Evolutionary conservation across 2,329 filamentous ascomycete genomes (phyloP), one percentile per base, ranked within the genome.

Genomic region (Pezicula radicicola): DNA sequence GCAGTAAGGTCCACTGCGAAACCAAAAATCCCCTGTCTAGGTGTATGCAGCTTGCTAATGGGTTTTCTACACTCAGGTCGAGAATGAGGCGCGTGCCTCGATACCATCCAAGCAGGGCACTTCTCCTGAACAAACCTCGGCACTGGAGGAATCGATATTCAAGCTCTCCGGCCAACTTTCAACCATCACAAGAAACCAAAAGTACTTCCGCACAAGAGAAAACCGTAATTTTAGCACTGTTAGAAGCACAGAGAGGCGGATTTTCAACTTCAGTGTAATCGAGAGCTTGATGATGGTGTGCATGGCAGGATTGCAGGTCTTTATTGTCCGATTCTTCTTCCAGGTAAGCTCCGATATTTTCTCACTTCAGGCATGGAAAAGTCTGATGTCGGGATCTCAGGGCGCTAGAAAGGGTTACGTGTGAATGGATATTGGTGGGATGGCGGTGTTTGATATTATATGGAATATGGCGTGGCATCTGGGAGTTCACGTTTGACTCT

Each of bases 171-270:
- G 90, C 58, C 91, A 96, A 68, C 77, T 99, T 47, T 96, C 91
- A 13, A 97, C 92, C 56, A 94, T 99, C 68, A 91, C 89, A 40
- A 84, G 94, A 66, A 97, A 96, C 77, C 94, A 99, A 68, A 99
- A 99, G 72, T 99, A 99, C 78, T 99, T 99, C 85, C 89, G 95
- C 57, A 99, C 94, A 3, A 86, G 94, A 60, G 94, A 99, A 79
- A 99, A 99, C 80, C 84, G 94, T 56, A 99, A 99, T 75, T 97
- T 99, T 75, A 95, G 90, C 75, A 99, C 94, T 9, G 94, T 99
- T 64, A 83, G 90, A 70, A 97, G 92, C 75, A 99, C 94, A 39
- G 94, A 99, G 78, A 84, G 84, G 69, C 82, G 94, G 58, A 99
- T 99, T 66, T 91, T 97, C 76, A 97, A 97, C 75, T 96, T 99